Evolutionary conservation across 1,139 yeast species (phyloP), one percentile per base, ranked within the genome.

Genomic region (Kluyveromyces sp.): DNA sequence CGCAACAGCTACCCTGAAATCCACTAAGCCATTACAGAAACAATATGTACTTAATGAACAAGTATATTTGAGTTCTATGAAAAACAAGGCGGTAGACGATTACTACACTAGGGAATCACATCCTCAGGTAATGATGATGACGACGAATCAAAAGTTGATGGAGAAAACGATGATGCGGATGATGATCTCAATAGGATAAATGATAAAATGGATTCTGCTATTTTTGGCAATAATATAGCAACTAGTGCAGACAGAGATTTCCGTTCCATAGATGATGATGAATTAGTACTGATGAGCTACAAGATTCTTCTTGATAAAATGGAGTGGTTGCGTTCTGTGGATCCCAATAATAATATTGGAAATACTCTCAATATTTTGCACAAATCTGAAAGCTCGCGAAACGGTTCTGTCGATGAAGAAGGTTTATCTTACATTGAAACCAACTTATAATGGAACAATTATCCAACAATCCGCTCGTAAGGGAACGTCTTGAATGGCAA

Each of bases 401-500:
- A 41, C 37, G 33, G 41, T 27, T 39, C 42, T 6, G 29, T 34
- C 42, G 39, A 40, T 15, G 40, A 39, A 6, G 28, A 41, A 4
- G 8, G 30, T n/a, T 30, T 40, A 38, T 46, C 28, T 40, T n/a
- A 25, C 46, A 46, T 27, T 48, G 49, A 37, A 39, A 48, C 41
- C 52, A 34, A 73, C 77, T 33, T 34, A 45, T 35, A 30, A 42
- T 58, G 30, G 46, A 52, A 30, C 48, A 53, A 38, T 42, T 62
- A 25, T 55, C 63, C 7, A 54, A 55, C 46, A 86, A 83, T 54
- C 84, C 86, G 2, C 75, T 77, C 26, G 80, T 87, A 25, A 64
- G 81, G 30, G 97, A 89, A 62, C 72, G 98, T 43, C 72, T 90
- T 29, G 97, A 90, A 67, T 92, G 98, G 98, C 97, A 92, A 64